These are phyloP conservation scores for Gigaspora rosea DNA, from an alignment of 192 early-diverging fungal species.

Conservation along the genomic window DNA sequence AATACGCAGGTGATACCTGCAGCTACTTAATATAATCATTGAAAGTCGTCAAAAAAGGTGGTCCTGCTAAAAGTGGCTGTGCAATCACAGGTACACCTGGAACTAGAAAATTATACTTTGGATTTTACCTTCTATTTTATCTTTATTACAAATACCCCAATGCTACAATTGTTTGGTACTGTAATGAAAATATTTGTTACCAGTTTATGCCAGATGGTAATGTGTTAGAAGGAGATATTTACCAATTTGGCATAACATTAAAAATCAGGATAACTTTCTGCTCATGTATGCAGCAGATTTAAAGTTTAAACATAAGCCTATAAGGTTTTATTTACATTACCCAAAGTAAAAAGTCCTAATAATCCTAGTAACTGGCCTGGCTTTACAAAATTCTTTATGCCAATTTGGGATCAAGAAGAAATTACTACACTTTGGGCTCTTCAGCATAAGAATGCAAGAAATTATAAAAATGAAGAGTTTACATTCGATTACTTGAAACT, in stretches of 20 bases:
- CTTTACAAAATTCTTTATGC: neutral
- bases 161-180: neutral
- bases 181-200: neutral
- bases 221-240: neutral
- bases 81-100: constrained; percentile 16
- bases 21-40: neutral
- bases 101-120: constrained; percentile 8
- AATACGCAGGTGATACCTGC: constrained; percentile 13
- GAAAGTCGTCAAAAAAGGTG: neutral
- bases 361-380: constrained; percentile 1
- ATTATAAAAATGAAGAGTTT: constrained; percentile 6
- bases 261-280: neutral
- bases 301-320: neutral
- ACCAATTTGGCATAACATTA: neutral
- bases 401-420: constrained; percentile 18
- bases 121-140: constrained; percentile 8
- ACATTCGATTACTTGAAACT: neutral
- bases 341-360: neutral
- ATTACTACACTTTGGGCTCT: neutral
- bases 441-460: neutral
- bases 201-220: constrained; percentile 1
- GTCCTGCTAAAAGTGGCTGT: neutral
- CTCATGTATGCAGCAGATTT: neutral
- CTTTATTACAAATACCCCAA: neutral
- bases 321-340: neutral